Evolutionary conservation across 805 yeast genomes (phyloP).

Genomic region (Candida sakaeoensis): DNA sequence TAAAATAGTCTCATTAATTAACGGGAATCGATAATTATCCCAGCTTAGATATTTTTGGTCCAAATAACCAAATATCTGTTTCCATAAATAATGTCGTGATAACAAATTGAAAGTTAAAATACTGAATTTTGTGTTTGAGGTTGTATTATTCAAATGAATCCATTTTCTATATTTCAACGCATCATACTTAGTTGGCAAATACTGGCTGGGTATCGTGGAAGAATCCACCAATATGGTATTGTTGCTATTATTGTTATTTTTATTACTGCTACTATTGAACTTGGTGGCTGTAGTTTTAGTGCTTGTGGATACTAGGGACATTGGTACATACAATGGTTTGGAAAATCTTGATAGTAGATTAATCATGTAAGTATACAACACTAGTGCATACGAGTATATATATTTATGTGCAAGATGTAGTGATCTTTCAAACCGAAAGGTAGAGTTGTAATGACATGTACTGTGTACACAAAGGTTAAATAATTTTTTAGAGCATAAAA

Average conservation of each 20-base stretch:
- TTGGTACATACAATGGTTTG: not conserved
- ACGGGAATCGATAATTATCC: conserved; percentile 43
- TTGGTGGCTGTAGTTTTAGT: not conserved
- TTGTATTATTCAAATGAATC: conserved; percentile 13
- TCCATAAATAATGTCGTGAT: conserved; percentile 60
- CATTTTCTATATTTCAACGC: conserved; percentile 21
- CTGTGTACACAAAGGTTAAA: not conserved
- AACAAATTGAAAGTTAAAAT: conserved; percentile 44
- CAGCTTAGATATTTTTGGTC: conserved; percentile 46
- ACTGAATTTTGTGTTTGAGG: conserved; percentile 12
- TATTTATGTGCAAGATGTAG: not conserved
- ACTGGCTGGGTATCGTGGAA: not conserved
- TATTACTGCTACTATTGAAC: no score
- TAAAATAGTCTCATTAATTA: conserved; percentile 20
- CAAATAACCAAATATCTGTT: conserved; percentile 49
- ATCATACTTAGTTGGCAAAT: conserved; percentile 15
- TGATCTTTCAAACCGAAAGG: no score
- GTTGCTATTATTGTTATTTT: no score
- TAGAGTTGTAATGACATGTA: no score
- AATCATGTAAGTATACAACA: not conserved
- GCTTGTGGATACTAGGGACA: not conserved
- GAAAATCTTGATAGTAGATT: not conserved
- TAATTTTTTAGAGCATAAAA: not conserved
- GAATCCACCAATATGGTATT: not conserved
- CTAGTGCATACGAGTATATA: no score